phyloP scores from a whole-genome alignment of 2,329 filamentous ascomycete species.

The Ophiostoma ulmi region DNA sequence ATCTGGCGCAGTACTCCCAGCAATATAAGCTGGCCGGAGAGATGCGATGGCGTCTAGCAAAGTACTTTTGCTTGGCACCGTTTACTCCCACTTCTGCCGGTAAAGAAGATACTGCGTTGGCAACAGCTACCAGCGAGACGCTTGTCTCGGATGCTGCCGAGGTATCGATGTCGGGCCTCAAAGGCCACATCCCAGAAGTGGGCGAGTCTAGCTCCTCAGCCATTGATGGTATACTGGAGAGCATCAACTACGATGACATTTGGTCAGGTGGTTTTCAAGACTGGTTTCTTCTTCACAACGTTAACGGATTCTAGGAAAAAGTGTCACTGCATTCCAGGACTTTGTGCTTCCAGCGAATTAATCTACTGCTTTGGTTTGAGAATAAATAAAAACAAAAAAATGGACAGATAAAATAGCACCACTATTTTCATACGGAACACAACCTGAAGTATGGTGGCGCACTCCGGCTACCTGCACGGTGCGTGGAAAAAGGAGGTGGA shows the following conservation, averaged over 20 bases:
- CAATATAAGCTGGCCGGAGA: not conserved
- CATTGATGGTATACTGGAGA: not conserved
- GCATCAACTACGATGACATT: constrained; percentile 3
- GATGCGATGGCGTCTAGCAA: not conserved
- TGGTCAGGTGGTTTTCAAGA: constrained; percentile 2
- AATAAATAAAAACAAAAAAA: too few relatives aligned
- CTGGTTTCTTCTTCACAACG: not conserved
- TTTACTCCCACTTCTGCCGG: not conserved
- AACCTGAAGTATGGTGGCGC: too few relatives aligned
- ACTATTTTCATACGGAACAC: too few relatives aligned
- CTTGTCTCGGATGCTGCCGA: not conserved
- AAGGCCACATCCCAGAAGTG: not conserved
- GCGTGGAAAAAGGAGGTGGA: too few relatives aligned
- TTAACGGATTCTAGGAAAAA: not conserved
- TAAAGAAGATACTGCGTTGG: not conserved
- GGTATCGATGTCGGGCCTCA: not conserved
- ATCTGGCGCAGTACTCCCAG: not conserved
- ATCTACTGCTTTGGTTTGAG: too few relatives aligned
- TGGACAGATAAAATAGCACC: too few relatives aligned
- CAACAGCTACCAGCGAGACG: not conserved
- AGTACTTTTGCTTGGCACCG: not conserved
- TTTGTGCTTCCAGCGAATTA: too few relatives aligned
- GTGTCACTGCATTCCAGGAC: not conserved
- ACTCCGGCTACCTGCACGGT: too few relatives aligned
- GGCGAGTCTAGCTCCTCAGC: not conserved